Percentiles rank a stretch among this genome's conserved stretches.
Evolutionary conservation across 352 stramenopile genomes (phyloP).

Genomic region (Thraustochytrium striatum): DNA sequence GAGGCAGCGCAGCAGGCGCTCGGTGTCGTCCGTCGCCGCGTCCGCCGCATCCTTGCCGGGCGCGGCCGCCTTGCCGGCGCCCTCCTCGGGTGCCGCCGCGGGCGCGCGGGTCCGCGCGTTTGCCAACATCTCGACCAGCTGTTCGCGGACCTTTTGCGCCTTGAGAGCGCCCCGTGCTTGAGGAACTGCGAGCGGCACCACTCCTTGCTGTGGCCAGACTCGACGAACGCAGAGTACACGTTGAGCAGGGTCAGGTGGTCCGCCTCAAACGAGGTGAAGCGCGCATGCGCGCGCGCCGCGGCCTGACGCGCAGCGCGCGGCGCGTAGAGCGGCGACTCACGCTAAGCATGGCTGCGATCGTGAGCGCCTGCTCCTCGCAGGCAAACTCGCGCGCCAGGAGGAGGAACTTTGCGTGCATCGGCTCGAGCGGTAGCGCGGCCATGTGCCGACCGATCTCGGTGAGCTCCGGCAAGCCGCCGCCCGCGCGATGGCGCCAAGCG

Average conservation of each 20-base stretch:
- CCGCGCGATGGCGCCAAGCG: conserved; percentile 57
- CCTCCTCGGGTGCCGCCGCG: not conserved
- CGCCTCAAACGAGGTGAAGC: conserved; percentile 30
- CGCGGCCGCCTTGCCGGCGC: not conserved
- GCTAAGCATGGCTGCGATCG: conserved; percentile 73
- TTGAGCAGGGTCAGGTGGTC: conserved; percentile 53
- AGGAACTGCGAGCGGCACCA: conserved; percentile 53
- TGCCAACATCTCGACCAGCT: conserved; percentile 49
- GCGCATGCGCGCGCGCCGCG: not conserved
- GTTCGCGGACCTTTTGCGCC: conserved; percentile 46
- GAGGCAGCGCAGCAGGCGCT: conserved; percentile 76
- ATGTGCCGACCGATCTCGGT: conserved; percentile 71
- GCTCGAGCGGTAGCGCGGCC: conserved; percentile 73
- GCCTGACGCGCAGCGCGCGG: conserved; percentile 22
- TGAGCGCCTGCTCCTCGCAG: conserved; percentile 65
- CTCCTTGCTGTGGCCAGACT: conserved; percentile 17
- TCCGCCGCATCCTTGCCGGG: not conserved
- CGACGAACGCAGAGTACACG: conserved; percentile 46
- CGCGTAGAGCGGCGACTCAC: conserved; percentile 68
- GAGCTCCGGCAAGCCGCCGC: conserved; percentile 51
- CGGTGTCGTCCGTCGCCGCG: conserved; percentile 62
- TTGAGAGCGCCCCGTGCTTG: conserved; percentile 50
- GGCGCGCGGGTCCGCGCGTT: not conserved
- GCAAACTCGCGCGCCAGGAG: conserved; percentile 63
- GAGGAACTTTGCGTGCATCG: conserved; percentile 74